These are phyloP conservation scores for Ascoidea rubescens DNA, from an alignment of 805 yeast species.

Conservation along the genomic window DNA sequence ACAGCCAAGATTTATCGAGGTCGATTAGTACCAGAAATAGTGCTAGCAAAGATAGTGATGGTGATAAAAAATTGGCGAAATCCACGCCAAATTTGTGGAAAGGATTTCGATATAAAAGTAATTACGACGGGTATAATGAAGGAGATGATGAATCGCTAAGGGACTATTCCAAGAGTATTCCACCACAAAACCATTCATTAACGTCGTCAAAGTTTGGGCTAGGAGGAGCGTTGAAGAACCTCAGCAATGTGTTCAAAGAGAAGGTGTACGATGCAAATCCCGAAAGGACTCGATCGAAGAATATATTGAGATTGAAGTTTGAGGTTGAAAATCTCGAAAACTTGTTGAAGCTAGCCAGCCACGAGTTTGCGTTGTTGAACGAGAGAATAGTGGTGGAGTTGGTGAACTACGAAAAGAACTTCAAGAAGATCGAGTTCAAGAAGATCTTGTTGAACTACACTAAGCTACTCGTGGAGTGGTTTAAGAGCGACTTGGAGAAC, in stretches of 20 bases:
- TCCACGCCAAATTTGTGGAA: not conserved
- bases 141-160: too few species aligned
- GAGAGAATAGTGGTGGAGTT: conserved; percentile 5
- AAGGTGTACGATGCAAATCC: conserved; percentile 10
- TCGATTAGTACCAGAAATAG: conserved; percentile 1
- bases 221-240: conserved; percentile 9
- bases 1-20: conserved; percentile 2
- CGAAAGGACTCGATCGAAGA: conserved; percentile 8
- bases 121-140: not conserved
- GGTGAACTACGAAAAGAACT: conserved; percentile 5
- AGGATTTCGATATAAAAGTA: not conserved
- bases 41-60: not conserved
- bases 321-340: conserved; percentile 7
- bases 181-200: not conserved
- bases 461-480: conserved; percentile 4
- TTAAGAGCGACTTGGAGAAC: conserved; percentile 7
- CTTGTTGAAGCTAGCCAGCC: conserved; percentile 4
- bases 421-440: conserved; percentile 8
- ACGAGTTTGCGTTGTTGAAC: conserved; percentile 6
- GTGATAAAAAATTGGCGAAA: not conserved
- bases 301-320: conserved; percentile 6
- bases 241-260: conserved; percentile 9
- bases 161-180: too few species aligned
- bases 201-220: not conserved
- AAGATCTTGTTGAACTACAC: conserved; percentile 5